Conservation (phyloP, 1,284 basidiomycete genomes). For the Naganishia liquefaciens region DNA sequence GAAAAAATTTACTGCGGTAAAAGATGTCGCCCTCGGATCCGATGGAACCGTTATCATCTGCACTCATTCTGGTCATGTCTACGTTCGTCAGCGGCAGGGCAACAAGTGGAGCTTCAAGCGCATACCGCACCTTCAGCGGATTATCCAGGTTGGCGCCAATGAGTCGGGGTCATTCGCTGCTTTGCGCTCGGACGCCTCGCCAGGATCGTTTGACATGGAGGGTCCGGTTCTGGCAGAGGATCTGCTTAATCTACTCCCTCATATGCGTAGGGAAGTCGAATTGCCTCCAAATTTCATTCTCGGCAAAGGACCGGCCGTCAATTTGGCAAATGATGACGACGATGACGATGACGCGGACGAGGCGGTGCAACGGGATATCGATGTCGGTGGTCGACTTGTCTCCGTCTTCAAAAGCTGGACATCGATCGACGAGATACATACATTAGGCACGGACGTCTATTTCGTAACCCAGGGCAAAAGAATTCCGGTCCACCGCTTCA, state of each 20-base stretch:
- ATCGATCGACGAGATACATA: constrained; percentile 39
- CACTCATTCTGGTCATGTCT: constrained; percentile 93
- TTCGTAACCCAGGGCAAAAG: constrained; percentile 42
- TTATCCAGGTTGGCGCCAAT: constrained; percentile 80
- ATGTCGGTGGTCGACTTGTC: constrained; percentile 47
- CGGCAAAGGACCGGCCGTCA: constrained; percentile 34
- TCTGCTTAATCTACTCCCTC: constrained; percentile 65
- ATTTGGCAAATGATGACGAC: constrained; percentile 35
- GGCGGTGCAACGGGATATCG: constrained; percentile 50
- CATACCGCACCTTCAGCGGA: constrained; percentile 79
- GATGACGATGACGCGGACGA: constrained; percentile 53
- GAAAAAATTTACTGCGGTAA: constrained; percentile 81
- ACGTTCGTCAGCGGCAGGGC: constrained; percentile 66
- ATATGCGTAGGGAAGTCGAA: constrained; percentile 50
- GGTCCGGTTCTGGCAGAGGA: constrained; percentile 70
- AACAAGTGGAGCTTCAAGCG: constrained; percentile 76
- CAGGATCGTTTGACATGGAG: constrained; percentile 62
- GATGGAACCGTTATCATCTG: constrained; percentile 90
- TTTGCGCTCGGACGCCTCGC: constrained; percentile 71
- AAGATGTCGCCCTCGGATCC: constrained; percentile 82
- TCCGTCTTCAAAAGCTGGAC: constrained; percentile 48
- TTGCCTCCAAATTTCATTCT: constrained; percentile 37
- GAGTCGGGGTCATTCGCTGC: constrained; percentile 87
- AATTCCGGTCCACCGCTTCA: constrained; percentile 49
- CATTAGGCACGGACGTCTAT: constrained; percentile 48